Evolutionary conservation across 2,329 filamentous ascomycete species (phyloP).

Genomic region (Fusarium albosuccineum): DNA sequence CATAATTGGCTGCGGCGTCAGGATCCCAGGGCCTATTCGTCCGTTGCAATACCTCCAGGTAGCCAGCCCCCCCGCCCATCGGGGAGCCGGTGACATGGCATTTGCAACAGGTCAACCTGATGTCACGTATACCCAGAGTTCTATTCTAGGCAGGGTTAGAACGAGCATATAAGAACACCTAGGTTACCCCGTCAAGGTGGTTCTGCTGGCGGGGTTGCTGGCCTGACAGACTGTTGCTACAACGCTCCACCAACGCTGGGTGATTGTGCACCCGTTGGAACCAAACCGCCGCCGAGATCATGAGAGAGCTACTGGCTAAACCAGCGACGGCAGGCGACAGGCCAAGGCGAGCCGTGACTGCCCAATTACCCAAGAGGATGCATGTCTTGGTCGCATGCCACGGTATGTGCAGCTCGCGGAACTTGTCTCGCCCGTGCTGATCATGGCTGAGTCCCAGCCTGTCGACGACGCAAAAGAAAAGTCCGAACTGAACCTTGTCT

Average conservation of each 20-base stretch:
- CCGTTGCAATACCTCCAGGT: no score
- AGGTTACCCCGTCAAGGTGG: no score
- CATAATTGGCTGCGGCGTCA: no score
- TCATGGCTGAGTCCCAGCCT: neutral
- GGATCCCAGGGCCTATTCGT: no score
- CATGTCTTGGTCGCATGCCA: neutral
- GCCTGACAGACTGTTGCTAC: no score
- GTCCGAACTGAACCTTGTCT: neutral
- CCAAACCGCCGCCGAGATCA: neutral
- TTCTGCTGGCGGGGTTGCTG: no score
- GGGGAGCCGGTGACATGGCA: neutral
- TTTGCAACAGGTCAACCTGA: neutral
- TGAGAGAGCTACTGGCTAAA: conserved; percentile 1
- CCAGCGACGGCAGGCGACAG: neutral
- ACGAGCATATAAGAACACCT: no score
- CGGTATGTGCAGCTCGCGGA: neutral
- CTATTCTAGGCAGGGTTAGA: no score
- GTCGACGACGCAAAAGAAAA: conserved; percentile 13
- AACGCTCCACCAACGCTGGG: neutral
- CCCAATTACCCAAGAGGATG: neutral
- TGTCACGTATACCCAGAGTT: neutral
- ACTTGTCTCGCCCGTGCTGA: neutral
- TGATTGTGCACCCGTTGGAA: neutral
- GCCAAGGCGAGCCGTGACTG: accelerated
- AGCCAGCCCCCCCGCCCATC: neutral